Base-by-base conservation (phyloP, 208 protist genomes). In the Wallacemonas sp. region DNA sequence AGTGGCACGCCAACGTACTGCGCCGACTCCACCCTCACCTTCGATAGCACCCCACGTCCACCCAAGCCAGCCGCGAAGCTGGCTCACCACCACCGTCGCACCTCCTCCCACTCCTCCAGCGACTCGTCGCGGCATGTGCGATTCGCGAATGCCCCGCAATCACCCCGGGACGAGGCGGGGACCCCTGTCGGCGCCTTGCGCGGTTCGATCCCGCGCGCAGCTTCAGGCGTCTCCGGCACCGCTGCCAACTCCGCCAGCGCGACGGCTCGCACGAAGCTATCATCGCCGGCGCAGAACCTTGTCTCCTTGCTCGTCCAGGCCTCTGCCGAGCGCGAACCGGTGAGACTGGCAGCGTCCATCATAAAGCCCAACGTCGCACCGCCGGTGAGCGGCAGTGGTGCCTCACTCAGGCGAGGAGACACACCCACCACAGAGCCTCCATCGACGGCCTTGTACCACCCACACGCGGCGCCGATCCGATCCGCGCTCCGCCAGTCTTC, bases 271-370 rank as follows among this genome's bases (percentile, higher is more conserved):
- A n/a, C n/a, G n/a, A n/a, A n/a, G n/a, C n/a, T n/a, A n/a, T n/a
- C n/a, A n/a, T n/a, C n/a, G n/a, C 50, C 50, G 26, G 24, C 50
- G 29, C 50, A 34, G 30, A 57, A 37, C 32, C 50, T 57, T 24
- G 29, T 39, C 10, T 38, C 50, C 0, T 1, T 57, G 15, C 29
- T 57, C 30, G 50, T 57, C 1, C 50, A 57, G 0, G 38, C 50
- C 29, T 57, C 50, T 10, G 50, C 50, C 15, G 50, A 57, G 9
- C 50, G 50, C 29, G 30, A 57, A 19, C 50, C 50, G 9, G 50
- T 57, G 30, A 57, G 0, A 0, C 26, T 57, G 5, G 50, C 50
- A 4, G 32, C 32, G n/a, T 57, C 50, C 29, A 57, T 57, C 29
- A 19, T 57, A 26, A 57, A 57, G 50, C 29, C 50, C 9, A 27